These are phyloP conservation scores for Diutina catenulata DNA, from an alignment of 1,139 yeast species.

Conservation along the genomic window DNA sequence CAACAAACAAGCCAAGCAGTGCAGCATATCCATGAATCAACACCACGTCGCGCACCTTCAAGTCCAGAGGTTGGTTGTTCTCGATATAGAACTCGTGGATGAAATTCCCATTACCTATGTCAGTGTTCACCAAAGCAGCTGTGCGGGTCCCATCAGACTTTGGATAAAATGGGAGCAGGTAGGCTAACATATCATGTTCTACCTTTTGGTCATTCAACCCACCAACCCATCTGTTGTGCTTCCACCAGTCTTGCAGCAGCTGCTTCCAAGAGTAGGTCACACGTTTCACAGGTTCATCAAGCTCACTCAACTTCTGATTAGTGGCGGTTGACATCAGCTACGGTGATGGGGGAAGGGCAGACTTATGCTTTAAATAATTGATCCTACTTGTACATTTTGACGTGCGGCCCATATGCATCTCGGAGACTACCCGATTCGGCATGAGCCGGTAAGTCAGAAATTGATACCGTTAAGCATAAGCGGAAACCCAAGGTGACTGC, in stretches of 20 bases:
- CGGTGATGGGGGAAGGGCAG: too few relatives aligned
- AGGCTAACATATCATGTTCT: slow-evolving; percentile 8
- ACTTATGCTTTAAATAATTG: too few relatives aligned
- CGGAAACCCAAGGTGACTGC: too few relatives aligned
- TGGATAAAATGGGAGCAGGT: slow-evolving; percentile 50
- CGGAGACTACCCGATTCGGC: too few relatives aligned
- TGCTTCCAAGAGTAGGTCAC: slow-evolving; percentile 2
- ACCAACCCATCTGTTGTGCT: background rate
- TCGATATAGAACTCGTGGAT: slow-evolving; percentile 12
- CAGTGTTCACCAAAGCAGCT: slow-evolving; percentile 22
- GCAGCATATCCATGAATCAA: slow-evolving; percentile 39
- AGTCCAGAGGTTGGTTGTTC: slow-evolving; percentile 15
- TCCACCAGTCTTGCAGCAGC: background rate
- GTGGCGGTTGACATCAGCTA: too few relatives aligned
- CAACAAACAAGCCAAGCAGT: slow-evolving; percentile 31
- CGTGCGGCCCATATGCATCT: too few relatives aligned
- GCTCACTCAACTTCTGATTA: too few relatives aligned
- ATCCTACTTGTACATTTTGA: too few relatives aligned
- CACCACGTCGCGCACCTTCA: slow-evolving; percentile 25
- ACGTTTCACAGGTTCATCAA: background rate
- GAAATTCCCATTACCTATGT: slow-evolving; percentile 9
- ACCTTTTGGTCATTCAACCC: background rate
- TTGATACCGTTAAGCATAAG: too few relatives aligned
- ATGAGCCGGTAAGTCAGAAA: too few relatives aligned
- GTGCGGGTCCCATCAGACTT: slow-evolving; percentile 35